Conservation (phyloP, 768 basidiomycete species). For the Lentinula guzmanii region DNA sequence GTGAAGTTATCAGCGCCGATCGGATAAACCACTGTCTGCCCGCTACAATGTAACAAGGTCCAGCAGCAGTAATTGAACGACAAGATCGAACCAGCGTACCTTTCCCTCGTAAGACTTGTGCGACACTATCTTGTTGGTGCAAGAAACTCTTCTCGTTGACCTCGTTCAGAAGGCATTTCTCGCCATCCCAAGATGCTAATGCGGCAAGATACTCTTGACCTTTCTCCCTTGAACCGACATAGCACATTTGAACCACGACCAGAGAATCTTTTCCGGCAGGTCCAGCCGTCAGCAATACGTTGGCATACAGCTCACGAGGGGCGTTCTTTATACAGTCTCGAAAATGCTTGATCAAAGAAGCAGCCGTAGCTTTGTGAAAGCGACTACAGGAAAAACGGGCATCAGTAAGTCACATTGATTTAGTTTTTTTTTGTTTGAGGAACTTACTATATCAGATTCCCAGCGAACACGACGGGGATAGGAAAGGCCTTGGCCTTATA, state of each 20-base stretch:
- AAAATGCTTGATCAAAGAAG: constrained; percentile 86
- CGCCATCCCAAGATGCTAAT: constrained; percentile 86
- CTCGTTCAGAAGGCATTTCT: constrained; percentile 80
- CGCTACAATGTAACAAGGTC: constrained; percentile 30
- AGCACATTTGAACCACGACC: constrained; percentile 90
- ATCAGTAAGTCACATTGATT: background rate
- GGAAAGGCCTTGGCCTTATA: constrained; percentile 88
- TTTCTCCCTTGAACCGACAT: constrained; percentile 68
- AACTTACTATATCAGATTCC: constrained; percentile 86
- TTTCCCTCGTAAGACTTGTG: constrained; percentile 82
- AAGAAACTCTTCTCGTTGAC: constrained; percentile 87
- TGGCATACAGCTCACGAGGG: constrained; percentile 83
- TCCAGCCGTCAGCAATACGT: constrained; percentile 86
- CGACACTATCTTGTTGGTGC: constrained; percentile 87
- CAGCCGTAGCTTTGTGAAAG: constrained; percentile 81
- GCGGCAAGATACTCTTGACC: constrained; percentile 74
- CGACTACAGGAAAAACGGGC: constrained; percentile 42
- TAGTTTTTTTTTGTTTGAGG: background rate
- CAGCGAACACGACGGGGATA: constrained; percentile 86
- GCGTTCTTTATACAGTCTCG: constrained; percentile 90
- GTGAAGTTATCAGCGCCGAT: constrained; percentile 72
- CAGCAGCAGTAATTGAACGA: background rate
- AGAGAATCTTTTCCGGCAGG: constrained; percentile 80
- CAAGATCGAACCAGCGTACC: constrained; percentile 30
- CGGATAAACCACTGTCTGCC: constrained; percentile 91